phyloP scores from a whole-genome alignment of 164 flowering plant species.

The Piper betle region DNA sequence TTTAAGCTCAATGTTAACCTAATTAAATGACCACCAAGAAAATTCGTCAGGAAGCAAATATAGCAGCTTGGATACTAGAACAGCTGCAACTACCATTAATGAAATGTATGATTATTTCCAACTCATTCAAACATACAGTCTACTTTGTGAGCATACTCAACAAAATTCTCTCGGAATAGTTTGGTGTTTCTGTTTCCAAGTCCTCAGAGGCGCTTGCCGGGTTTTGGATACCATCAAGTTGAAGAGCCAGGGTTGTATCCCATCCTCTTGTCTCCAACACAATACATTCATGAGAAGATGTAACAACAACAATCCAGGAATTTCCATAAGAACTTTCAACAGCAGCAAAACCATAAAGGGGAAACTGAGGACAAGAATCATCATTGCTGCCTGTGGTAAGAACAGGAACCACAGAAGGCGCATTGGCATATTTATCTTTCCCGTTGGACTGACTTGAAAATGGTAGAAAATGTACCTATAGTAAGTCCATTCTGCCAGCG shows the following conservation, averaged over 20 bases:
- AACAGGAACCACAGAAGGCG: conserved; percentile 74
- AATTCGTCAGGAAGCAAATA: not conserved
- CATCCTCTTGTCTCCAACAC: conserved; percentile 70
- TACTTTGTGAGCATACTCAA: conserved; percentile 95
- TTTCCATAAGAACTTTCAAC: conserved; percentile 73
- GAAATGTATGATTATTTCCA: too few species aligned
- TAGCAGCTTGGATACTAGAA: not conserved
- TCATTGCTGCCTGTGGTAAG: conserved; percentile 44
- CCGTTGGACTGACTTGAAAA: conserved; percentile 63
- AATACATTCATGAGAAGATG: conserved; percentile 48
- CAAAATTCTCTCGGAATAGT: conserved; percentile 85
- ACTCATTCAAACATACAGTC: not conserved
- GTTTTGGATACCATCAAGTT: conserved; percentile 27
- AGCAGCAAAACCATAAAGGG: conserved; percentile 57
- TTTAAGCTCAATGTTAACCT: conserved; percentile 86
- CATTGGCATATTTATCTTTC: conserved; percentile 37
- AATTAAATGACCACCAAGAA: not conserved
- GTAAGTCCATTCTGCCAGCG: conserved; percentile 72
- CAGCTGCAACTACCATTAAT: too few species aligned
- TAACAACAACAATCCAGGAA: conserved; percentile 78
- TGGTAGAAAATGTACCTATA: conserved; percentile 82
- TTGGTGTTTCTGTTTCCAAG: conserved; percentile 28
- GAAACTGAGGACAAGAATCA: conserved; percentile 26
- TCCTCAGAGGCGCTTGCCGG: conserved; percentile 13
- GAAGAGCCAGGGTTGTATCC: conserved; percentile 33